Evolutionary conservation across 139 green algal species (phyloP), one percentile per base, ranked within the genome.

Genomic region (Picochlorum sp.): DNA sequence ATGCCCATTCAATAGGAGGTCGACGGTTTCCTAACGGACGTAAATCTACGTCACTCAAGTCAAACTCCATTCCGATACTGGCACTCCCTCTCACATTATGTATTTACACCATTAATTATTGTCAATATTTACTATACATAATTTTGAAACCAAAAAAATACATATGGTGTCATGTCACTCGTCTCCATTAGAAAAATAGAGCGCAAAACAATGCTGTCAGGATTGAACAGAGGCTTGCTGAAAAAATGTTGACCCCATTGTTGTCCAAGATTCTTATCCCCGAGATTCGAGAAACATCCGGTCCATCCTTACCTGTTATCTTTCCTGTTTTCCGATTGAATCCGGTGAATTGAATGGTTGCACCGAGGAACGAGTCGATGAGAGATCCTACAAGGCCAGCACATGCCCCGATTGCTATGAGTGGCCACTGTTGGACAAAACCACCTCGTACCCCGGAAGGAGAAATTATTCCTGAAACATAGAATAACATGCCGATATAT

Each of bases 361-460:
- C 92, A 0, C 92, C 92, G 25, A 98, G 75, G 5, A 96, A 24
- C 1, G 81, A 94, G 65, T 98, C 92, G 4, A 98, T 16, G 47
- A 97, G 47, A 2, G 82, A 94, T 1, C 86, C 86, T 6, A 82
- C 4, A 33, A 98, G 50, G 5, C 89, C 91, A 5, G 76, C 83
- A 6, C 72, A 50, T 5, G 89, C 36, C n/a, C 84, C 83, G 40
- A 68, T 45, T 12, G 50, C 39, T 14, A 76, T 61, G 14, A 76
- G 32, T 5, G 18, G 37, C 67, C 67, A 68, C 37, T 76, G 67
- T 12, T 28, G 28, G 2, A 30, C 24, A 25, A 59, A 59, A 26
- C 30, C 40, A 39, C 43, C 49, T 8, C 31, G 30, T 24, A 40
- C n/a, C 36, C 35, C 50, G 7, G 58, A 44, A 8, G 69, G 69